Evolutionary conservation across 306 rosid genomes (phyloP).

Genomic region (Ormosia semicastrata): DNA sequence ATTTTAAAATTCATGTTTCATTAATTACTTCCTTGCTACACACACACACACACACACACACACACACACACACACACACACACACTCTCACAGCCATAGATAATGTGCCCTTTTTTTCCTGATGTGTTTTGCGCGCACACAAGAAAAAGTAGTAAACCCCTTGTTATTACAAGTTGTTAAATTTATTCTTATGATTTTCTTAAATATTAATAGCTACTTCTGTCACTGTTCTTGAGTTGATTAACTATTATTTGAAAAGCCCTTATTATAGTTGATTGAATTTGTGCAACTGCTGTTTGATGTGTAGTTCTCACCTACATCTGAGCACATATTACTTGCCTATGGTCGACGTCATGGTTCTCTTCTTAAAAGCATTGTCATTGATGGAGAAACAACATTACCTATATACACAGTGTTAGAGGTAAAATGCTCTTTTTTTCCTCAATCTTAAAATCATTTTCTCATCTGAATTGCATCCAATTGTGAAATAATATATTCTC

Average conservation of each 20-base stretch:
- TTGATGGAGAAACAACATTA: conserved; percentile 90
- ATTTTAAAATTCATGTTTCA: background rate
- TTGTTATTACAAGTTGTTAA: background rate
- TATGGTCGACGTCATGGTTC: conserved; percentile 60
- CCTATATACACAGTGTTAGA: conserved; percentile 96
- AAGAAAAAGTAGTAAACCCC: background rate
- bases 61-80: background rate
- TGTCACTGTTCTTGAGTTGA: background rate
- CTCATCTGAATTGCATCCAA: conserved; percentile 8
- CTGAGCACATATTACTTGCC: conserved; percentile 69
- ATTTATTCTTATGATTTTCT: background rate
- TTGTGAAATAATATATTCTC: background rate
- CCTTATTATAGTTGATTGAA: conserved; percentile 5
- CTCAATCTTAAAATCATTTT: conserved; percentile 9
- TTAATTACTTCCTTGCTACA: background rate
- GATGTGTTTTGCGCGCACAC: background rate
- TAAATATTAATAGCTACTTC: conserved; percentile 1
- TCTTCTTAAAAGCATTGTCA: conserved; percentile 78
- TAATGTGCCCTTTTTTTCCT: background rate
- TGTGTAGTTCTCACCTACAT: conserved; percentile 53
- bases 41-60: no score
- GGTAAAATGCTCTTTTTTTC: conserved; percentile 47
- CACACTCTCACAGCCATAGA: background rate
- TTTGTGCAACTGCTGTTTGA: conserved; percentile 31
- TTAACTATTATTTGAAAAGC: conserved; percentile 1